Evolutionary conservation across 139 green algal genomes (phyloP), one percentile per base, ranked within the genome.

Genomic region (Coelastrella sp.): DNA sequence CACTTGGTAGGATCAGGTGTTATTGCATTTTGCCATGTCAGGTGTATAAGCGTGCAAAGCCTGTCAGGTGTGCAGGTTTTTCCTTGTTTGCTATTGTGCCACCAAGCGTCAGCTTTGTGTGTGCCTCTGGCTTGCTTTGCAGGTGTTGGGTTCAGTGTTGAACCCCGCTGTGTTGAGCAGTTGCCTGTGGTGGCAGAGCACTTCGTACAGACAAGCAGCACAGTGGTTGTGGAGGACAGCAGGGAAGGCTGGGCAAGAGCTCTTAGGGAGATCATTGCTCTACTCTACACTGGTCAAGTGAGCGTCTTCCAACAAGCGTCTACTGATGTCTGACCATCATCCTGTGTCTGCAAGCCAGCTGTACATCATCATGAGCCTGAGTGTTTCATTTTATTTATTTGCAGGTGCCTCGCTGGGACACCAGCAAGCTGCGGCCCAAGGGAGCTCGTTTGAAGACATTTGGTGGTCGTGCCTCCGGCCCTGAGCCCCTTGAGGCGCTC

Each of bases 101-200:
- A n/a, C n/a, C n/a, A n/a, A n/a, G n/a, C n/a, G n/a, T n/a, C n/a
- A n/a, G n/a, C n/a, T n/a, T n/a, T n/a, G n/a, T n/a, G n/a, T 15
- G 13, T 15, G 48, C 48, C 17, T 11, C 48, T 51, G 85, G 84
- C 81, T 83, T 66, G 74, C 81, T n/a, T n/a, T 76, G 81, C 83
- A 45, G 87, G 87, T 17, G 87, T 91, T 48, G 87, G 87, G 27
- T 91, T 89, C 87, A 76, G 38, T 57, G 87, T 91, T 71, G 87
- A 91, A 79, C 38, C 15, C 40, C 27, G 67, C 43, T 78, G 74
- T 69, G 79, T 84, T 32, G 87, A 84, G 25, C 50, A 86, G 79
- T 84, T 91, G 79, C 87, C 87, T 32, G 13, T 57, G 15, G 79
- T 91, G 23, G 84, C 87, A 15, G 86, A 89, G 80, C 67, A 41